Base-by-base conservation (phyloP, 805 yeast genomes). In the Pichia membranifaciens region DNA sequence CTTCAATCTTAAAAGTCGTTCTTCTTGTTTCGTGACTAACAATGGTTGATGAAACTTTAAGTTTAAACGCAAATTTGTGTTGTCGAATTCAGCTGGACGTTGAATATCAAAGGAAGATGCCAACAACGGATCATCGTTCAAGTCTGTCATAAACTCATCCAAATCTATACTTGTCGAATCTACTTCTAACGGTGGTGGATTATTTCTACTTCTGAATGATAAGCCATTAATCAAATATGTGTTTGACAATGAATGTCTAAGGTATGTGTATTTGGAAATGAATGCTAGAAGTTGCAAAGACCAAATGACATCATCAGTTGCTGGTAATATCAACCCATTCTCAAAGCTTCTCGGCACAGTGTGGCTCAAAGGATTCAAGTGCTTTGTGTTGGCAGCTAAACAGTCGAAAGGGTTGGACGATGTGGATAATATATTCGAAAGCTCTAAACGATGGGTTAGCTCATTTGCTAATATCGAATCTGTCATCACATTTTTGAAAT, bases 221-320 rank as follows among this genome's bases (percentile, higher is more conserved):
- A 91, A 70, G 25, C 81, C 78, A 13, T 86, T 83, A 8, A 89
- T 81, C 41, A 89, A 67, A 63, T 85, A 84, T 3, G 95, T 82
- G 44, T 76, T 77, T 54, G 89, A 95, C 49, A 91, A 69, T 41
- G 73, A 74, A 34, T 80, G 82, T 58, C 90, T 85, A 62, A 90
- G 69, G 51, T 79, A 76, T 0, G 96, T 82, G 59, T 93, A 91
- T 65, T 91, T 91, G 4, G 97, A 89, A 37, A 90, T 87, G 64
- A 89, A 91, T 13, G 98, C 98, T 43, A 93, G 66, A 18, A 93
- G 73, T 64, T 91, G 98, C 45, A 91, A 70, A 4, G 96, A 84
- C 96, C 96, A 89, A 33, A 88, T 82, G 16, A 91, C 87, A 60
- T 91, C 99, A 61, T 91, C 97, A 53, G 87, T 95, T 48, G 87